Percentiles rank a stretch among this genome's conserved stretches.
Conservation (phyloP, 2,329 filamentous ascomycete genomes). For the Colletotrichum sp. region DNA sequence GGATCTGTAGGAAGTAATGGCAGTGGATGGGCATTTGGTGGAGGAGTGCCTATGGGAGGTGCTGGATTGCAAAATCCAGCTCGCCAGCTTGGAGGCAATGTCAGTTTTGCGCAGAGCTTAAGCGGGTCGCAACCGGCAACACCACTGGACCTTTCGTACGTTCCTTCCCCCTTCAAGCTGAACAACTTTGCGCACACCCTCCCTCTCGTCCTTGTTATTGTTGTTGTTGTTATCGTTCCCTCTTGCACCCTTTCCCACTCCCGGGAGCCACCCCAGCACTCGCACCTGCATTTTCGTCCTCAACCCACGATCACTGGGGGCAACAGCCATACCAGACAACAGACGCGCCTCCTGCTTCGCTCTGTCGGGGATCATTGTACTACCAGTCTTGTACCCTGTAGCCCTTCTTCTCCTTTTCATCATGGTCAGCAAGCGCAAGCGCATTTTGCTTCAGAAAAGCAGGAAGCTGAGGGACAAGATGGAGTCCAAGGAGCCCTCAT, state of each 20-base stretch:
- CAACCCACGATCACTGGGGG: not conserved
- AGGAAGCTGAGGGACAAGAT: constrained; percentile 9
- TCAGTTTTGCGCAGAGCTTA: constrained; percentile 72
- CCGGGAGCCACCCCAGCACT: not conserved
- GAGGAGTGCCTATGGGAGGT: constrained; percentile 64
- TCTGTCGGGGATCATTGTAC: not conserved
- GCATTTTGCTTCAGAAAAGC: constrained; percentile 4
- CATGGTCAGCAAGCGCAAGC: constrained; percentile 13
- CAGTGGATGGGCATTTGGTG: constrained; percentile 67
- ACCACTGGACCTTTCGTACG: constrained; percentile 69
- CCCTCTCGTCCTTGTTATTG: not conserved
- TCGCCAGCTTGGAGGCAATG: constrained; percentile 61
- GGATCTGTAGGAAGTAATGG: constrained; percentile 50
- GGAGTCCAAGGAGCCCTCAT: not conserved
- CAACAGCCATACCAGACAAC: not conserved
- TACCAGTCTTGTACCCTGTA: not conserved
- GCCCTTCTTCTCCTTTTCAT: not conserved
- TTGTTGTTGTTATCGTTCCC: not conserved
- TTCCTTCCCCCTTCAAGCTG: constrained; percentile 31
- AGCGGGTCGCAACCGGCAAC: constrained; percentile 67
- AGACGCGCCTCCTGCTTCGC: not conserved
- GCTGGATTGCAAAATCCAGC: constrained; percentile 57
- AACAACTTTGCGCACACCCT: not conserved
- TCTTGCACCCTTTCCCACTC: not conserved
- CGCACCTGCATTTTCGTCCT: not conserved